Base-by-base conservation (phyloP, 768 basidiomycete genomes). In the Cubamyces lactineus region DNA sequence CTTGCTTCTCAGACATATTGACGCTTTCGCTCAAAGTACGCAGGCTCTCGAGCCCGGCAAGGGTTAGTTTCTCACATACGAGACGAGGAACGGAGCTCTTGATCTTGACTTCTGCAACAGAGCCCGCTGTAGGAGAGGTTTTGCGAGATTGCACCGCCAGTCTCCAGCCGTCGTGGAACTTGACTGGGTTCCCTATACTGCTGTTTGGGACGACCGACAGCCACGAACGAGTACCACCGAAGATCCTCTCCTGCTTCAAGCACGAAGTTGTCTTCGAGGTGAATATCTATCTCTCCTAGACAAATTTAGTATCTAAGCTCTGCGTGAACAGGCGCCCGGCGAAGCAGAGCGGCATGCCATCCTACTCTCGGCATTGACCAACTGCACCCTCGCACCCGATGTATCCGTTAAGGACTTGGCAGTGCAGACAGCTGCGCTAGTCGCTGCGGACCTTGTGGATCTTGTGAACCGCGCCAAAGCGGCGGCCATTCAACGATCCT, bases 401-500 rank as follows among this genome's bases (percentile, higher is more conserved):
- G 87, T 97, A 2, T 88, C 89, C 8, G 59, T 96, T n/a, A 72
- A 76, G 39, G 72, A 75, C 5, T 66, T 98, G 3, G 93, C 97
- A 4, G 83, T 84, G 2, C 92, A 96, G 70, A 96, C 96, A 3
- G 97, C 97, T 16, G 95, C 95, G 2, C 78, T 99, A 6, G 86
- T 93, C 26, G 91, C 93, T 2, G 83, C 79, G 15, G 97, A 98
- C 73, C 79, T 98, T 15, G 80, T 78, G 23, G 83, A 89, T 67
- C 80, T 98, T 5, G 82, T 91, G 1, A 67, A 69, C 15, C 84
- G 86, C 28, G 83, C 92, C 0, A 78, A 79, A 54, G 74, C 82
- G 11, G 79, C 79, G 39, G 81, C 92, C 0, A 64, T 89, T 15
- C 78, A 80, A 49, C 82, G 87, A 26, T 80, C 77, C 2, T 65